phyloP scores from a whole-genome alignment of 176 grass and related monocot genomes.

The Avena insularis region DNA sequence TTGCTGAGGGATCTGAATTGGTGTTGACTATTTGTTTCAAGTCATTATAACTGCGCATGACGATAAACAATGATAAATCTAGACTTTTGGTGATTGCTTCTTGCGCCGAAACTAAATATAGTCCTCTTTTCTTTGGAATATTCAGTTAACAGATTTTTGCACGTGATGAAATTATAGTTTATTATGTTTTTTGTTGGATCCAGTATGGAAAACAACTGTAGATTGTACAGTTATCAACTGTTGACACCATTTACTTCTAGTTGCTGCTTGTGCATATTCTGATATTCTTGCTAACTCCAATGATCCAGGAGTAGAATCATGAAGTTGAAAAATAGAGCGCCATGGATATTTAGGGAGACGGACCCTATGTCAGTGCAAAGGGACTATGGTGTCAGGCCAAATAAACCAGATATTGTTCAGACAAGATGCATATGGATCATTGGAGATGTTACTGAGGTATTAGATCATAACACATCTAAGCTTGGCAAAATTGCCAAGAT shows the following conservation, averaged over 20 bases:
- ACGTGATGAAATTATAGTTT: neutral
- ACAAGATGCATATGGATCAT: constrained; percentile 61
- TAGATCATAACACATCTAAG: constrained; percentile 63
- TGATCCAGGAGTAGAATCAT: constrained; percentile 35
- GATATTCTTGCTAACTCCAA: constrained; percentile 8
- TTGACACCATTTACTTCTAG: neutral
- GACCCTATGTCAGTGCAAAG: neutral
- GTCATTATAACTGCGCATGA: neutral
- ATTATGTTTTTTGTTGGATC: neutral
- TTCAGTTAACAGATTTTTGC: neutral
- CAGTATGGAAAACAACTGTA: neutral
- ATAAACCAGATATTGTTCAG: constrained; percentile 34
- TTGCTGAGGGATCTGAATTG: constrained; percentile 27
- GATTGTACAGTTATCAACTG: neutral
- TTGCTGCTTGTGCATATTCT: constrained; percentile 7
- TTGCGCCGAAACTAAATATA: neutral
- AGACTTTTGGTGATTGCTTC: constrained; percentile 30
- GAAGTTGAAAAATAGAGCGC: constrained; percentile 40
- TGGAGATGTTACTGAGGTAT: constrained; percentile 72
- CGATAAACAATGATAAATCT: neutral
- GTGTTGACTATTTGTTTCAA: constrained; percentile 1
- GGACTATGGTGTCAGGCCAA: constrained; percentile 39
- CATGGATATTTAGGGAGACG: constrained; percentile 45
- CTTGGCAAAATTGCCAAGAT: constrained; percentile 67
- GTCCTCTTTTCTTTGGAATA: constrained; percentile 1